Evolutionary conservation across 2,329 filamentous ascomycete genomes (phyloP).

Genomic region (Clarireedia homoeocarpa): DNA sequence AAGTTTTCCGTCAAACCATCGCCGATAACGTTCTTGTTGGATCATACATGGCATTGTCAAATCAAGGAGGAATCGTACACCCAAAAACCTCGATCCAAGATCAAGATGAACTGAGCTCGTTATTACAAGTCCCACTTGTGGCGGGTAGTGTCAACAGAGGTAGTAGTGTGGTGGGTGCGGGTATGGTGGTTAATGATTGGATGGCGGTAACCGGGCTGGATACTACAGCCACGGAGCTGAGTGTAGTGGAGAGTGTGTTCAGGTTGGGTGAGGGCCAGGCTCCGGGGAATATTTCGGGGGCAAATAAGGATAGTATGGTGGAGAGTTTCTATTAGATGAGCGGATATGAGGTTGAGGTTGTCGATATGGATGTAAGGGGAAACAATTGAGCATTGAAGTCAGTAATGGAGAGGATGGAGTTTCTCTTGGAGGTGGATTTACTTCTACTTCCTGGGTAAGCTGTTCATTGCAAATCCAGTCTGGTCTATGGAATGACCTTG

Average conservation of each 20-base stretch:
- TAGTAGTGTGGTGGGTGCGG: constrained; percentile 88
- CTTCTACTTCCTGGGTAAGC: neutral
- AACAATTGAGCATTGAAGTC: neutral
- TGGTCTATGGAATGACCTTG: too few relatives aligned
- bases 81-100: constrained; percentile 96
- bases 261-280: constrained; percentile 80
- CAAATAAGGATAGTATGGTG: constrained; percentile 95
- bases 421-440: neutral
- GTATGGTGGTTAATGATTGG: constrained; percentile 98
- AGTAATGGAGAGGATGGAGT: neutral
- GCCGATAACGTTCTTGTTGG: constrained; percentile 96
- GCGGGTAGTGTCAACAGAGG: constrained; percentile 92
- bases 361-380: neutral
- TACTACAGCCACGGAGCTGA: constrained; percentile 94
- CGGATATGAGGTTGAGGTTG: constrained; percentile 21
- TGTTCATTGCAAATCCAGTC: neutral
- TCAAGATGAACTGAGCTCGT: constrained; percentile 89
- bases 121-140: constrained; percentile 92
- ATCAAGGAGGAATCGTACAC: constrained; percentile 94
- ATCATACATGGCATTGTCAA: constrained; percentile 92
- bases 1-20: constrained; percentile 89
- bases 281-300: constrained; percentile 70
- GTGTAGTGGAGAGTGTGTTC: constrained; percentile 94
- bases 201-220: constrained; percentile 89
- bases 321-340: constrained; percentile 85